Percentiles rank a stretch among this genome's conserved stretches.
These are phyloP conservation scores for Sechiopsis laciniata DNA, from an alignment of 306 rosid species.

Conservation along the genomic window DNA sequence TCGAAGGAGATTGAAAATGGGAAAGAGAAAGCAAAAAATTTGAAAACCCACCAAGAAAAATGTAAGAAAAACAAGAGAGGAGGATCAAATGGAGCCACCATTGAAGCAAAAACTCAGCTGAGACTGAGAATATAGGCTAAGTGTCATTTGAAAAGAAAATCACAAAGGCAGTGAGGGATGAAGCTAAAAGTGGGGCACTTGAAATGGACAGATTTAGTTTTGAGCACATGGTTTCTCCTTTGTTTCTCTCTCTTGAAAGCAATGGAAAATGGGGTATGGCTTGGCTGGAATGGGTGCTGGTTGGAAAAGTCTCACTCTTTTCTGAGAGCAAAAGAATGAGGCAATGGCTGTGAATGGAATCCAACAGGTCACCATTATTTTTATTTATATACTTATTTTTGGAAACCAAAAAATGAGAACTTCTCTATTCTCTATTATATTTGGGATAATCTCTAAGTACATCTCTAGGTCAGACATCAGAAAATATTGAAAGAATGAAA, in stretches of 20 bases:
- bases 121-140: not conserved
- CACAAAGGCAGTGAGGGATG: conserved; percentile 8
- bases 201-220: conserved; percentile 11
- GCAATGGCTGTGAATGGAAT: not conserved
- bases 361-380: not conserved
- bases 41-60: conserved; percentile 10
- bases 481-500: too few species aligned
- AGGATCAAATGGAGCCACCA: not conserved
- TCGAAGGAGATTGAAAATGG: too few species aligned
- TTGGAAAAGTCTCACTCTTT: conserved; percentile 10
- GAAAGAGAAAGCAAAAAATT: not conserved
- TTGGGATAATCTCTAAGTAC: too few species aligned
- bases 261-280: conserved; percentile 4
- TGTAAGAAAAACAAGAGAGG: not conserved
- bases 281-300: not conserved
- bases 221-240: conserved; percentile 4
- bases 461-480: too few species aligned
- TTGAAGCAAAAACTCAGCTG: not conserved
- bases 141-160: not conserved
- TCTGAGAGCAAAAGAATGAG: conserved; percentile 7
- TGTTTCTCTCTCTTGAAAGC: conserved; percentile 1
- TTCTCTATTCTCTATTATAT: too few species aligned
- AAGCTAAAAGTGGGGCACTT: conserved; percentile 8
- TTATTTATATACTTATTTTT: too few species aligned
- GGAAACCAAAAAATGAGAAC: too few species aligned